phyloP scores from a whole-genome alignment of 169 alveolate species.

The Plasmodium blacklocki region DNA sequence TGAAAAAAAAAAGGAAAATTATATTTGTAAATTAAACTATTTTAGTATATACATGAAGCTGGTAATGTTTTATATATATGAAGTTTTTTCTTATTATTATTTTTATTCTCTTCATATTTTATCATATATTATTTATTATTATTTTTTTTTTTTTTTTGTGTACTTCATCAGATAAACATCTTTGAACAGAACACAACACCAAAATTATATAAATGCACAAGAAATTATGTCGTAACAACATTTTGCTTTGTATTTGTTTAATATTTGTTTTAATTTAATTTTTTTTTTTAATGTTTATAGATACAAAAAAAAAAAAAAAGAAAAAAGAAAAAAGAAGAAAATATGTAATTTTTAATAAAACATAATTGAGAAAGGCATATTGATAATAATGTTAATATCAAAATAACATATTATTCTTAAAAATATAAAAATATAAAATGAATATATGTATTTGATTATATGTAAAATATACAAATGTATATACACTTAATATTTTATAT shows the following conservation, averaged over 20 bases:
- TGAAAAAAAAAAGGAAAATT: background rate
- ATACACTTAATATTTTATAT: too few relatives aligned
- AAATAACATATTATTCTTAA: background rate
- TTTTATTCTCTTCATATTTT: background rate
- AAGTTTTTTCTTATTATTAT: constrained; percentile 14
- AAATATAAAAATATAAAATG: background rate
- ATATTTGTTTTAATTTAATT: too few relatives aligned
- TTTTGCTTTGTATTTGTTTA: constrained; percentile 6
- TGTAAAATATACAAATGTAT: too few relatives aligned
- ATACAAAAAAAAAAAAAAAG: too few relatives aligned
- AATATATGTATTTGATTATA: background rate
- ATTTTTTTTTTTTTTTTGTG: constrained; percentile 1
- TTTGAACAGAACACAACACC: constrained; percentile 25
- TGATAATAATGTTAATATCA: too few relatives aligned
- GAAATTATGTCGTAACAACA: constrained; percentile 39
- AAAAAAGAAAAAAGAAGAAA: too few relatives aligned
- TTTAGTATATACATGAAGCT: too few relatives aligned
- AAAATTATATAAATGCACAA: constrained; percentile 37
- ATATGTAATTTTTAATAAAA: too few relatives aligned
- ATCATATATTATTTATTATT: background rate
- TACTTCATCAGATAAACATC: constrained; percentile 53
- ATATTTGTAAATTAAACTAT: background rate
- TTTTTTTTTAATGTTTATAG: background rate
- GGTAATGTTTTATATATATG: too few relatives aligned
- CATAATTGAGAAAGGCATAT: too few relatives aligned